Evolutionary conservation across 2,329 filamentous ascomycete genomes (phyloP).

Genomic region (Fusarium napiforme): DNA sequence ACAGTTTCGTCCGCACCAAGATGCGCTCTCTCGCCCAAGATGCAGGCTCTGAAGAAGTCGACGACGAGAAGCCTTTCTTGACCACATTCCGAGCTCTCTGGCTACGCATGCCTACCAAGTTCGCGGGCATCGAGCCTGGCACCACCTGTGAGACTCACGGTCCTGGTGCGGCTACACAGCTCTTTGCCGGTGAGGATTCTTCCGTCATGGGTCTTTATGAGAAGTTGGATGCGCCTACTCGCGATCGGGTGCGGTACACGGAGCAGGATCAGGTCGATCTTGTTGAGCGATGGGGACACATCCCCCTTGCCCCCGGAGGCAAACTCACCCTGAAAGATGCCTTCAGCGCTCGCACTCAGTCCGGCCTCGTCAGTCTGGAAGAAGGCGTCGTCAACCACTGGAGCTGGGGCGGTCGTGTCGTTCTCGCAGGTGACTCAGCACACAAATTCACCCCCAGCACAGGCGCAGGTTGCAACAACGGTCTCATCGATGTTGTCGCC

Average conservation of each 20-base stretch:
- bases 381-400: slow-evolving; percentile 52
- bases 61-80: slow-evolving; percentile 47
- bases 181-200: slow-evolving; percentile 32
- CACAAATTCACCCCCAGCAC: slow-evolving; percentile 54
- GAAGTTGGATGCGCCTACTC: slow-evolving; percentile 28
- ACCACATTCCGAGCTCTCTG: slow-evolving; percentile 50
- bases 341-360: slow-evolving; percentile 37
- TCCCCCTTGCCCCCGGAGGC: slow-evolving; percentile 27
- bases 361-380: slow-evolving; percentile 49
- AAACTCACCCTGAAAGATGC: slow-evolving; percentile 47
- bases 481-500: slow-evolving; percentile 48
- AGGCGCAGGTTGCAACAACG: slow-evolving; percentile 51
- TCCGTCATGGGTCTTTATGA: slow-evolving; percentile 34
- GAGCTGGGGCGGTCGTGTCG: slow-evolving; percentile 50
- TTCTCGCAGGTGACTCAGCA: slow-evolving; percentile 51
- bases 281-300: slow-evolving; percentile 32
- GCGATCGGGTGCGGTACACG: slow-evolving; percentile 22
- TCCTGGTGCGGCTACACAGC: slow-evolving; percentile 21
- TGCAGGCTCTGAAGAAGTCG: slow-evolving; percentile 15
- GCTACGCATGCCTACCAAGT: slow-evolving; percentile 45
- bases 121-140: slow-evolving; percentile 32
- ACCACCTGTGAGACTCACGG: slow-evolving; percentile 48
- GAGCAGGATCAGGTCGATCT: slow-evolving; percentile 26
- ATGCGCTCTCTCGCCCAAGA: slow-evolving; percentile 46
- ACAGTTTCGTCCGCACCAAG: slow-evolving; percentile 20